Base-by-base conservation (phyloP, 1,284 basidiomycete species). In the Leccinum subspadiceum region DNA sequence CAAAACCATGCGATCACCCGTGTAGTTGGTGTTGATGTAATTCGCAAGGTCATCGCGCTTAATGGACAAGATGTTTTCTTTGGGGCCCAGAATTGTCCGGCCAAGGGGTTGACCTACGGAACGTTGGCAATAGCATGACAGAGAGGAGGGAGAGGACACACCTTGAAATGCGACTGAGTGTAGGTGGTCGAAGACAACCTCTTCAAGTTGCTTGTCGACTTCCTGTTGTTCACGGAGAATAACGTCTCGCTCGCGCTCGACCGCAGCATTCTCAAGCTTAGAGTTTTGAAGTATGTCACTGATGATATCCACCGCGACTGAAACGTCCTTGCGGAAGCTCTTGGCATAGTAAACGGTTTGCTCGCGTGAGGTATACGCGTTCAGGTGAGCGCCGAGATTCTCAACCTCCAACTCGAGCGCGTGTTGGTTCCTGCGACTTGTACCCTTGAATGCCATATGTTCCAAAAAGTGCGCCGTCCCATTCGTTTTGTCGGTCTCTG, bases 321-420 rank as follows among this genome's bases (percentile, higher is more conserved):
- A 86, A 17, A 98, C 93, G 75, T 99, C 97, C 82, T 96, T 92
- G 76, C 92, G 86, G 87, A 99, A 99, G 73, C 93, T 91, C 85
- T 98, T 98, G 73, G 96, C 96, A 76, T 98, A 98, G 83, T 98
- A 99, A 64, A 98, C 96, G 33, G 97, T 99, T 80, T 99, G 96
- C 80, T 99, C 96, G 66, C 96, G 88, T 48, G 96, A 98, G 17
- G 96, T 99, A 82, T 98, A 99, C 58, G 97, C 96, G 76, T 99
- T 98, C 63, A 99, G 81, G 77, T 98, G 96, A 44, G 96, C 94
- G 67, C 97, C 97, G 63, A 98, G 83, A 81, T 98, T 97, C 81
- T 99, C 96, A 52, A 99, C 96, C 78, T 99, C 96, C 62, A 98
- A 84, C 79, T 99, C 97, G 61, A 99, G 87, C 46, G 86, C 84